These are phyloP conservation scores for Phytophthora syringae DNA, from an alignment of 352 stramenopile genomes.

Conservation along the genomic window DNA sequence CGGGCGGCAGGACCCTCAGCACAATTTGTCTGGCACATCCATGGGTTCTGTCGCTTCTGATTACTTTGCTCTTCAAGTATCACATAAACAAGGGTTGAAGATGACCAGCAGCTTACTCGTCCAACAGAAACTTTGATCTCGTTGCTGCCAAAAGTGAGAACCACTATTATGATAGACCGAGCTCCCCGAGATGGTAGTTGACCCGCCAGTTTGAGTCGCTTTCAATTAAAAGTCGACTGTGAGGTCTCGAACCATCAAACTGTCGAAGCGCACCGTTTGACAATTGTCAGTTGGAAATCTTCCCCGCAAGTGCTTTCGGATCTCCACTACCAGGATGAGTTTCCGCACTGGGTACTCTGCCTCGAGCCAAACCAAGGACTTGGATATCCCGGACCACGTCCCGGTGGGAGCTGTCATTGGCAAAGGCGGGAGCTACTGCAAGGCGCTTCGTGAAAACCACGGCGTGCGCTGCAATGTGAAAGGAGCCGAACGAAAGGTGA, in stretches of 20 bases:
- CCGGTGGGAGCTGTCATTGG: conserved; percentile 52
- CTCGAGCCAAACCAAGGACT: conserved; percentile 21
- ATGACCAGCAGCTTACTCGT: too few relatives aligned
- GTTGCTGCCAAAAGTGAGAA: too few relatives aligned
- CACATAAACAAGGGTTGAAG: conserved; percentile 84
- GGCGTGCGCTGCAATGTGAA: conserved; percentile 41
- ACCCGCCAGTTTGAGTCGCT: too few relatives aligned
- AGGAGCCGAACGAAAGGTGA: conserved; percentile 30
- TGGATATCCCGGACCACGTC: conserved; percentile 43
- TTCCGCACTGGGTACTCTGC: conserved; percentile 4
- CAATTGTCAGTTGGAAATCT: conserved; percentile 22
- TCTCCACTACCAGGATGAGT: conserved; percentile 15
- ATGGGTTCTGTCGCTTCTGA: conserved; percentile 65
- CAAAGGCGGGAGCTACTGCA: conserved; percentile 45
- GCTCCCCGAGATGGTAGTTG: too few relatives aligned
- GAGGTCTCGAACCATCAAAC: too few relatives aligned
- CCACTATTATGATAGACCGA: too few relatives aligned
- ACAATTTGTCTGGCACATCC: conserved; percentile 70
- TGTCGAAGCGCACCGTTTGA: conserved; percentile 2
- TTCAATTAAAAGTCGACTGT: too few relatives aligned
- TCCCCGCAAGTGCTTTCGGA: neutral
- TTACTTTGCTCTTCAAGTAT: conserved; percentile 76
- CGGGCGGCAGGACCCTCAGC: conserved; percentile 58
- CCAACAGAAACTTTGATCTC: too few relatives aligned
- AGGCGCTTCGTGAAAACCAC: conserved; percentile 32